Conservation (phyloP, 345 rosid genomes). For the Linum trigynum region DNA sequence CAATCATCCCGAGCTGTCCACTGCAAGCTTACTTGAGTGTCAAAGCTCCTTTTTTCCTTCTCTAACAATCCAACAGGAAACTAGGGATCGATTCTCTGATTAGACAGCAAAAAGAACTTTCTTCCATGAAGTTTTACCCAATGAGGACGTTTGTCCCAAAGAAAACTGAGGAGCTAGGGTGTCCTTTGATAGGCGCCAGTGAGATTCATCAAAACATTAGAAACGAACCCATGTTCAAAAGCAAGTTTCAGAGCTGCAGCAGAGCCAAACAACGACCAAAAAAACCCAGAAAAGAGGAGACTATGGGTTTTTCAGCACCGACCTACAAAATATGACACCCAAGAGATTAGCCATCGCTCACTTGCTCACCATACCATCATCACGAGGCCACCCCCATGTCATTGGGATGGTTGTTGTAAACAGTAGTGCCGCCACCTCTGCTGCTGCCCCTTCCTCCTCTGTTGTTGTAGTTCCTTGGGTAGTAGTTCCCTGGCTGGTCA, state of each 20-base stretch:
- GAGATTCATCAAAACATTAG: not conserved
- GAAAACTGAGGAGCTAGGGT: too few species aligned
- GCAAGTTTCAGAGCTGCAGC: not conserved
- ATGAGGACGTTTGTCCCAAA: too few species aligned
- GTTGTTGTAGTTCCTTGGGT: slow-evolving; percentile 57
- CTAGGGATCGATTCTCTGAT: too few species aligned
- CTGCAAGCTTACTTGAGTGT: too few species aligned
- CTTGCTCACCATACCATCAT: not conserved
- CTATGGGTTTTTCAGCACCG: not conserved
- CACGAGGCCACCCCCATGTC: not conserved
- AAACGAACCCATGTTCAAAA: not conserved
- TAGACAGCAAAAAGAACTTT: too few species aligned
- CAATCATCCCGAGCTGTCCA: too few species aligned
- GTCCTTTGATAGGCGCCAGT: not conserved
- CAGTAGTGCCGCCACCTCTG: slow-evolving; percentile 38
- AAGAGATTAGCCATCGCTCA: not conserved
- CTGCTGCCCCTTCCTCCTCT: slow-evolving; percentile 52
- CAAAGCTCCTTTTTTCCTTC: too few species aligned
- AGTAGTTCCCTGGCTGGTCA: slow-evolving; percentile 58
- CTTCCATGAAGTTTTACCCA: too few species aligned
- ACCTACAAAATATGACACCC: not conserved
- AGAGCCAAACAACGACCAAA: too few species aligned
- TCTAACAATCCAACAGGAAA: too few species aligned
- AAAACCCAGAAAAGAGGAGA: not conserved
- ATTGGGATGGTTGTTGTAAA: too few species aligned